Conservation (phyloP, 148 eudicot species). For the Vaccinium macrocarpon region DNA sequence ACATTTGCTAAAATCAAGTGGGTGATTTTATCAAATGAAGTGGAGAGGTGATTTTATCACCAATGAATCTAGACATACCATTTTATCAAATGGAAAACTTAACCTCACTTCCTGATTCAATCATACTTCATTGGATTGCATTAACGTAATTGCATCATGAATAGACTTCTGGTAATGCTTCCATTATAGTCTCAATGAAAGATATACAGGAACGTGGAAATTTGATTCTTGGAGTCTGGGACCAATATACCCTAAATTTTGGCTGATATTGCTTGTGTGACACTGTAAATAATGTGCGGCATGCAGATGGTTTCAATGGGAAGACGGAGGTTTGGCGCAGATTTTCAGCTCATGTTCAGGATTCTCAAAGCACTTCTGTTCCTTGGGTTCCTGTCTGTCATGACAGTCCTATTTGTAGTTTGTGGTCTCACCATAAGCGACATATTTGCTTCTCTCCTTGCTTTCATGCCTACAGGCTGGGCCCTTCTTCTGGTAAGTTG, state of each 20-base stretch:
- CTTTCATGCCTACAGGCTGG: constrained; percentile 98
- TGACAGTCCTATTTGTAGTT: constrained; percentile 84
- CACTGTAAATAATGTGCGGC: constrained; percentile 17
- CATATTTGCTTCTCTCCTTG: constrained; percentile 77
- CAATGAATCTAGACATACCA: too few relatives aligned
- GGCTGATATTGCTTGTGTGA: constrained; percentile 15
- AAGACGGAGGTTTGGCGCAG: constrained; percentile 87
- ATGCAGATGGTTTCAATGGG: constrained; percentile 94
- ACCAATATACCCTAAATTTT: background rate
- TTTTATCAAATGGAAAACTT: too few relatives aligned
- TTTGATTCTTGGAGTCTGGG: background rate
- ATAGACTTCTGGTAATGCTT: constrained; percentile 1
- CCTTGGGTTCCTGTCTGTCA: constrained; percentile 82
- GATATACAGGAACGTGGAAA: background rate
- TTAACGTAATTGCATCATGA: background rate
- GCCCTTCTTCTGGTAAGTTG: constrained; percentile 79
- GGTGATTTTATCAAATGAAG: too few relatives aligned
- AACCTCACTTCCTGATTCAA: background rate
- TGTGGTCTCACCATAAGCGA: constrained; percentile 64
- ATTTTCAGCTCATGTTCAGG: constrained; percentile 98
- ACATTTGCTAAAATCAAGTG: too few relatives aligned
- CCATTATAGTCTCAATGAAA: background rate
- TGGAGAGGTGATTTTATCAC: too few relatives aligned
- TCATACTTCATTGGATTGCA: background rate
- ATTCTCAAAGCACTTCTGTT: constrained; percentile 91